Evolutionary conservation across 202 grass and related monocot species (phyloP), one percentile per base, ranked within the genome.

Genomic region (Carex arenaria): DNA sequence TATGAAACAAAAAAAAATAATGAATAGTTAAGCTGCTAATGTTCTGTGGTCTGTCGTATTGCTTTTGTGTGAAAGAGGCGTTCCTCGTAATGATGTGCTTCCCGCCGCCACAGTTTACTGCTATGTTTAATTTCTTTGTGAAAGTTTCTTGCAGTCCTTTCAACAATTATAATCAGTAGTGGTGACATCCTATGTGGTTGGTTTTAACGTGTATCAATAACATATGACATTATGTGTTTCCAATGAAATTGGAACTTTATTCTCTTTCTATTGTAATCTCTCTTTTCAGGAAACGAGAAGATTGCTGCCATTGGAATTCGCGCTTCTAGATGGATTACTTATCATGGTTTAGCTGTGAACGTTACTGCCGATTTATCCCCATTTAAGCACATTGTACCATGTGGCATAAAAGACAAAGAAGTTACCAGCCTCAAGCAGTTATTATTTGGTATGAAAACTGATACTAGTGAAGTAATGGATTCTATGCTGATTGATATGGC

Each of bases 231-330:
- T 23, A 31, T 5, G 52, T 72, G 14, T 23, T 49, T 49, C 15
- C 68, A 26, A 23, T 22, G 18, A 72, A 10, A 72, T 51, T 12
- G 2, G 68, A 49, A 23, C 40, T 3, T 72, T 20, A 49, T 36
- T 52, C 32, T 77, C 13, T 17, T 4, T 60, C 40, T 12, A 63
- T 18, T 85, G 0, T 38, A 47, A 87, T 10, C 0, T 84, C 68
- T 52, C 31, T 85, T 11, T 79, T 1, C 15, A 95, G 95, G 95
- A 64, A 62, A 95, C n/a, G 65, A 82, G 32, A 98, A 98, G 84
- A 87, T 98, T 89, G 93, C 93, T 36, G 95, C 93, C 20, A 92
- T 92, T 60, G 93, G 90, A 34, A 90, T 98, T 56, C 83, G 81
- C 61, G 88, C 87, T 5, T 87, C 95, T 0, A 43, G 81, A 34